phyloP scores from a whole-genome alignment of 2,329 filamentous ascomycete species.

The Eurotiales sp. region DNA sequence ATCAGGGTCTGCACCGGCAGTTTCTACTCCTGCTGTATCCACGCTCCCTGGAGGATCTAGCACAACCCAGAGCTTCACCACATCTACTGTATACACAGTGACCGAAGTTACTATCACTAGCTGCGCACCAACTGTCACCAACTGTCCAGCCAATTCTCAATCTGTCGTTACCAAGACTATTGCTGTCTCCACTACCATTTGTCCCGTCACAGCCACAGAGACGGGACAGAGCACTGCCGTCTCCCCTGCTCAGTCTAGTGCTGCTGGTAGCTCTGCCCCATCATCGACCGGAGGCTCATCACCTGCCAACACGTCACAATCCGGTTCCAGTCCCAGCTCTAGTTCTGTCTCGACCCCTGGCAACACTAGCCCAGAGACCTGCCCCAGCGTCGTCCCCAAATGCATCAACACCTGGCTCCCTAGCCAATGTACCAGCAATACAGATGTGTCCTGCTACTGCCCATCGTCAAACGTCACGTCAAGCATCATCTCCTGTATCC shows the following conservation, averaged over 20 bases:
- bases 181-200: slow-evolving; percentile 58
- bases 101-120: slow-evolving; percentile 37
- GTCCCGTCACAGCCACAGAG: slow-evolving; percentile 43
- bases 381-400: slow-evolving; percentile 72
- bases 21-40: slow-evolving; percentile 2
- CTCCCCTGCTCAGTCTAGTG: not conserved
- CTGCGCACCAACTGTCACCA: slow-evolving; percentile 36
- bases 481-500: slow-evolving; percentile 76
- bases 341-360: slow-evolving; percentile 13
- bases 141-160: slow-evolving; percentile 52
- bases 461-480: slow-evolving; percentile 70
- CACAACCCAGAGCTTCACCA: slow-evolving; percentile 24
- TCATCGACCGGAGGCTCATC: not conserved
- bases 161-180: slow-evolving; percentile 53
- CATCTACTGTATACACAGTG: slow-evolving; percentile 37
- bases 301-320: not conserved
- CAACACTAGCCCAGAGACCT: slow-evolving; percentile 24
- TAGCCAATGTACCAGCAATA: slow-evolving; percentile 76
- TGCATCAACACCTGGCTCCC: slow-evolving; percentile 89
- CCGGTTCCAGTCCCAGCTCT: slow-evolving; percentile 8
- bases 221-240: slow-evolving; percentile 20
- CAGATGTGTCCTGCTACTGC: slow-evolving; percentile 82
- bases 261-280: not conserved
- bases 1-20: not conserved
- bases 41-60: slow-evolving; percentile 18